Base-by-base conservation (phyloP, 106 monocot genomes). In the Gastrodia elata region DNA sequence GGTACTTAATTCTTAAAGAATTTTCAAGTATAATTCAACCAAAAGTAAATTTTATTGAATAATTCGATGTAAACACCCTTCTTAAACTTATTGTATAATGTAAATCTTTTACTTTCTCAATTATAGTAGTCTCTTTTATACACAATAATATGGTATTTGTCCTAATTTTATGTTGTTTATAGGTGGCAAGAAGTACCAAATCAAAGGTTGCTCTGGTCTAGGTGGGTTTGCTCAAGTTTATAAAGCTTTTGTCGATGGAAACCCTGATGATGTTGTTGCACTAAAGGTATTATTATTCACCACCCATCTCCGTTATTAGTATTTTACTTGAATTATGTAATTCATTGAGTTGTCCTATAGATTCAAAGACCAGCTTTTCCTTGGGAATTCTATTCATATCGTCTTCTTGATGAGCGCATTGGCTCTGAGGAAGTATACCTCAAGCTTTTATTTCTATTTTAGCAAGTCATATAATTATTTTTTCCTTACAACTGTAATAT, bases 341-440 rank as follows among this genome's bases (percentile, higher is more conserved):
- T n/a, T 30, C 8, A 65, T 27, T 11, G 38, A 61, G n/a, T 16
- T 74, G 3, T 68, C 32, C 33, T 80, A 36, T 77, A 97, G 96
- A 84, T 97, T 76, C 92, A 97, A 39, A 84, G 70, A 38, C 96
- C 92, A 64, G 68, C 90, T 61, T 97, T 86, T 80, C 83, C 92
- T 77, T 97, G 92, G 96, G 96, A 97, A 83, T 97, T 97, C 71
- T 90, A 96, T 64, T 87, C 92, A 84, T 96, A 96, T 77, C 87
- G 92, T 16, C 84, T 77, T 69, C 90, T 97, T 70, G 96, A 97
- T 72, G 79, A 72, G 71, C 87, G 77, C 58, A 86, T 97, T 68
- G 35, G 77, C 28, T 81, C 81, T 74, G 55, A 14, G 46, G 86
- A 92, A 87, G 96, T 97, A 70, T 70, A 76, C 25, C 18, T 44